Evolutionary conservation across 331 rosid genomes (phyloP), one percentile per base, ranked within the genome.

Genomic region (Dryas integrifolia): DNA sequence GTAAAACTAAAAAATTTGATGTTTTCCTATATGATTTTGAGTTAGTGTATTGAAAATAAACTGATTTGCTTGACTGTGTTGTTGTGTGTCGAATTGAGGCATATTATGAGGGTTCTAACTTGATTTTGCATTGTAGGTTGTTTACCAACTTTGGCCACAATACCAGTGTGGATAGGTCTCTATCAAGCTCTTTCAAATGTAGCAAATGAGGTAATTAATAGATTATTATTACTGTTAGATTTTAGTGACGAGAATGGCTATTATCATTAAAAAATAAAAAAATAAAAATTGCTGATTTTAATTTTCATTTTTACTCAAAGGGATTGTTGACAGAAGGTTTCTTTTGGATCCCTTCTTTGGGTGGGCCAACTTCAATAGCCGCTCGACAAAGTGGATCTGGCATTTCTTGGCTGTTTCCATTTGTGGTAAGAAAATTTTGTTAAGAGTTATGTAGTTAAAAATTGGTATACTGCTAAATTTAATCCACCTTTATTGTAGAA

Each of bases 131-230:
- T 69, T 72, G 71, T 80, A 95, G 98, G 99, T 67, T 95, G 99
- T 79, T 76, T 95, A 3, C 99, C 99, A 43, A 95, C 99, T 77
- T 83, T 95, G 88, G 99, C 97, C 74, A 95, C 99, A n/a, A 92
- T 95, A 81, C 99, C 99, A 12, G 99, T 95, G 45, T 95, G 96
- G 96, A 92, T 95, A 75, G 99, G 99, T 73, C 86, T 95, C 66
- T 95, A 95, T 84, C 99, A 95, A 84, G 99, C 99, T 65, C 94
- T 92, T 65, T 95, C 99, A 46, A 95, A 95, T 76, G 99, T 95
- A 88, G 99, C 99, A 58, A 95, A 95, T 72, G 99, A 95, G 92
- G 99, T 91, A 84, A 82, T 24, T 64, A 26, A 75, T 38, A 13
- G 68, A 18, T 58, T 9, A 56, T 16, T 65, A 26, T 69, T 26